Base-by-base conservation (phyloP, 371 early-diverging fungal species). In the Lichtheimia ramosa region DNA sequence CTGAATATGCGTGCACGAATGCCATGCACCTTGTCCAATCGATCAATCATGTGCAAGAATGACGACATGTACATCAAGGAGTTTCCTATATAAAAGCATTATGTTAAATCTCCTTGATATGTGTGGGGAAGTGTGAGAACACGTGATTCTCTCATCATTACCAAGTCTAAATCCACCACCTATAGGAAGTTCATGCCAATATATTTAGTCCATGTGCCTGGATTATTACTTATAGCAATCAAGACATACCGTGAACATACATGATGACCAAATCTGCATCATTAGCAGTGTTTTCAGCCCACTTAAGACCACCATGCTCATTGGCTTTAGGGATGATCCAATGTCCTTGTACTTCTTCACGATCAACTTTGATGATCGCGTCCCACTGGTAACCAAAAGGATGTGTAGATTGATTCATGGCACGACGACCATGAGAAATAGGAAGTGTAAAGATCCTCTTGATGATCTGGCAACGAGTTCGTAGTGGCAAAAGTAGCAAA, bases 121-220 rank as follows among this genome's bases (percentile, higher is more conserved):
- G 34, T 2, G 10, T 34, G 34, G 34, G 34, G 34, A 34, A 2
- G 10, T 5, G 4, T 27, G 27, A 5, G 43, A 43, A n/a, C 46
- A 21, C 21, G 21, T 46, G 46, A 21, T 46, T 46, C 46, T 58
- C 49, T 58, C 58, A 12, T 12, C 14, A 28, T 28, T 54, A 50
- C 74, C 74, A 16, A 64, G 34, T 41, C 61, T 51, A 41, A 68
- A 74, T 21, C 69, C 74, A 15, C 74, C 74, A 39, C 73, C 73
- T 73, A 21, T 8, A 50, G n/a, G 23, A 49, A 55, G 42, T 49
- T 25, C 7, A 34, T 15, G 12, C 42, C 10, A 21, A 15, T 10
- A 18, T 20, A 34, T 28, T n/a, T 6, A 39, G 4, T 12, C 39
- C 23, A 8, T 24, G 34, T 24, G 25, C n/a, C 16, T 23, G 14